A percentile compares a stretch with the other conserved stretches of the same genome.
These are phyloP conservation scores for Venturia carpophila DNA, from an alignment of 2,329 filamentous ascomycete genomes.

Conservation along the genomic window DNA sequence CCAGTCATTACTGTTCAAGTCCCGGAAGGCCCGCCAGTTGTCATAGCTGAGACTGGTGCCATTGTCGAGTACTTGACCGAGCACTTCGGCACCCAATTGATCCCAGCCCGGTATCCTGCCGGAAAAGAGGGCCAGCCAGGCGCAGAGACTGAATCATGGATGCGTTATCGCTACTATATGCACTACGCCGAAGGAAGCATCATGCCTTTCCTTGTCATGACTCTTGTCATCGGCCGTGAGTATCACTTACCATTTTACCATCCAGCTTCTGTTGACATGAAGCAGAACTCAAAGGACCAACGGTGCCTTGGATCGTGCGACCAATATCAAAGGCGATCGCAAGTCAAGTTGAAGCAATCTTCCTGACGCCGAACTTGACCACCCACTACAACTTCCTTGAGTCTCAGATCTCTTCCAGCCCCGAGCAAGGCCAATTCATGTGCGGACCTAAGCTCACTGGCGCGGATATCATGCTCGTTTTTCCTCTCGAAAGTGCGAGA, in stretches of 20 bases:
- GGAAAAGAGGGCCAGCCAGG: conserved; percentile 49
- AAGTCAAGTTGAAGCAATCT: conserved; percentile 37
- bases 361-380: conserved; percentile 41
- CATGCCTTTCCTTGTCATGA: conserved; percentile 62
- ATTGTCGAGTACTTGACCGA: conserved; percentile 79
- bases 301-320: conserved; percentile 61
- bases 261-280: background rate
- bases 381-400: conserved; percentile 46
- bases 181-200: conserved; percentile 81
- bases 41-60: conserved; percentile 73
- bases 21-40: conserved; percentile 42
- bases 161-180: conserved; percentile 61
- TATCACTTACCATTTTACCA: conserved; percentile 14
- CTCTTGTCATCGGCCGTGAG: conserved; percentile 53
- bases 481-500: conserved; percentile 41
- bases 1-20: conserved; percentile 63
- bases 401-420: conserved; percentile 39
- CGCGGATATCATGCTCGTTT: conserved; percentile 47
- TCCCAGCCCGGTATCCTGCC: conserved; percentile 45
- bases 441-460: conserved; percentile 43
- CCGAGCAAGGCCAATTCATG: conserved; percentile 43
- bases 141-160: conserved; percentile 52
- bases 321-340: conserved; percentile 53
- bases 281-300: conserved; percentile 40
- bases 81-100: conserved; percentile 47